Base-by-base conservation (phyloP, 192 early-diverging fungal species). In the Backusella liffmaniae region DNA sequence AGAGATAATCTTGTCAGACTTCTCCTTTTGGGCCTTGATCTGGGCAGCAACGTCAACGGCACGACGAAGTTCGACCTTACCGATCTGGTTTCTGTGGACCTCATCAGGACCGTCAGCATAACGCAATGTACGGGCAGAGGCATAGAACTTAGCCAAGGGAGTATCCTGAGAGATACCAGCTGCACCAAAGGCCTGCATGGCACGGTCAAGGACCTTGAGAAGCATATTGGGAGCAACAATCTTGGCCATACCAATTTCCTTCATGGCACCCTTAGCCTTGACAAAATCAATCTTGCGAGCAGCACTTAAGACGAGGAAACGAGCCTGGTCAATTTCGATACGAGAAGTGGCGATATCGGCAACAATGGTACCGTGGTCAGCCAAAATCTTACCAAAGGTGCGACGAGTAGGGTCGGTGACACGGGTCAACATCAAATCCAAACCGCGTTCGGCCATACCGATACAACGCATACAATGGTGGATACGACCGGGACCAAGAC, bases 381-480 rank as follows among this genome's bases (percentile, higher is more conserved):
- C 87, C 34, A 98, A 86, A 30, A 90, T 73, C 80, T 94, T 94
- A 30, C 96, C 96, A 82, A 99, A 99, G 0, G 97, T 94, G 21
- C 89, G 86, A 66, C 95, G 92, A 3, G 88, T 78, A 12, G 91
- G 90, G 79, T 90, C 88, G 30, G 95, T 96, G 9, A 95, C 90
- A 66, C 97, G 91, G 3, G 83, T 76, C 34, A 99, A 76, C 89
- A 96, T 95, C 67, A 89, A 86, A 70, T 96, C 96, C 72, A 99
- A 82, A 13, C 92, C 94, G 76, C 97, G 91, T 81, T 98, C 97
- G 42, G 94, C 96, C 84, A 95, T 89, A 35, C 98, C 98, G 72
- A 99, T 93, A 12, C 91, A 85, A 41, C 97, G 93, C 97, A 98
- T 98, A 85, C 96, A 98, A 86, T 98, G 97, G 88, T 99, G 98